Conservation (phyloP, 441 rosid species). For the Manihot esculenta region DNA sequence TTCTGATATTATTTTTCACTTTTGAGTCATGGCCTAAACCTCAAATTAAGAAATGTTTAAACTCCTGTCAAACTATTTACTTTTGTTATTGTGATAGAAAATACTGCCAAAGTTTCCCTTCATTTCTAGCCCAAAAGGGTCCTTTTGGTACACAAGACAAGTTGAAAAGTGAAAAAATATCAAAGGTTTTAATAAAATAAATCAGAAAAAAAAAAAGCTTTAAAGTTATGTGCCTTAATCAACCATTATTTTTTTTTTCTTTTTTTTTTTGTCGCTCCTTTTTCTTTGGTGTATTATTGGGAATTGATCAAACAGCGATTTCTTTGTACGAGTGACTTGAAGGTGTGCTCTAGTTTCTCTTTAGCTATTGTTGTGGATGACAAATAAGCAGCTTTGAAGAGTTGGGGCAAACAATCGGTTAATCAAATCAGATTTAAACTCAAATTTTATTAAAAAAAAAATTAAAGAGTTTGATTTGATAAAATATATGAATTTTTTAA, state of each 20-base stretch:
- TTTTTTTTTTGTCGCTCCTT: no score
- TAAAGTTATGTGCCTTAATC: background rate
- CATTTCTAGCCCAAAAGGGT: slow-evolving; percentile 7
- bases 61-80: no score
- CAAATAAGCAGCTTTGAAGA: no score
- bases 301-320: background rate
- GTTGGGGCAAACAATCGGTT: no score
- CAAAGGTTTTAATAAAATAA: no score
- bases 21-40: background rate
- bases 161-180: background rate
- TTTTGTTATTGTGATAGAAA: background rate
- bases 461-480: no score
- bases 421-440: no score
- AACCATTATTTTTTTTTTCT: no score
- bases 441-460: no score
- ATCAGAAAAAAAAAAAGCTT: background rate
- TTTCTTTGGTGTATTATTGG: background rate
- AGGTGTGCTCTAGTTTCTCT: no score
- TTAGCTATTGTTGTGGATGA: no score
- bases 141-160: background rate
- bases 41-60: background rate
- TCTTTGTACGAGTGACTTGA: background rate
- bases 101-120: slow-evolving; percentile 10
- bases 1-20: background rate
- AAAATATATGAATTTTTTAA: no score